phyloP scores from a whole-genome alignment of 2,329 filamentous ascomycete genomes.

The Sphaceloma murrayae region DNA sequence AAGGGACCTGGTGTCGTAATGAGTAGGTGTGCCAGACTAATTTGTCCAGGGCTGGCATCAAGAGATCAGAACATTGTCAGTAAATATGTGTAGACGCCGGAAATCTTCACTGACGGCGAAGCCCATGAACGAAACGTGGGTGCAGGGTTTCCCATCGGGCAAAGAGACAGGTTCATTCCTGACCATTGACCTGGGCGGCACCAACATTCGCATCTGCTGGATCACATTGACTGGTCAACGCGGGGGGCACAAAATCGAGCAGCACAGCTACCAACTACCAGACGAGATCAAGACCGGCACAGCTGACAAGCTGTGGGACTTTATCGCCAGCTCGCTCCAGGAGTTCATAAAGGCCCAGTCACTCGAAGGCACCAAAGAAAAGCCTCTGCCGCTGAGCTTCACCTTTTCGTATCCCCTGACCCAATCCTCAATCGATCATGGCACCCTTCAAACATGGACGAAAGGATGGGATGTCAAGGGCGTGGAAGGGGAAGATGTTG shows the following conservation, averaged over 20 bases:
- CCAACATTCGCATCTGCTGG: slow-evolving; percentile 90
- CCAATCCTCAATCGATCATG: slow-evolving; percentile 88
- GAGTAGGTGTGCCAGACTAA: slow-evolving; percentile 1
- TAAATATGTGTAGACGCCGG: slow-evolving; percentile 20
- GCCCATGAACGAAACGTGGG: slow-evolving; percentile 99
- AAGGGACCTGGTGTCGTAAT: slow-evolving; percentile 19
- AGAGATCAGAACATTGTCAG: slow-evolving; percentile 84
- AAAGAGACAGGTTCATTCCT: slow-evolving; percentile 80
- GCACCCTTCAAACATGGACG: slow-evolving; percentile 88
- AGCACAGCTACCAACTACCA: slow-evolving; percentile 93
- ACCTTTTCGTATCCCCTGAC: slow-evolving; percentile 95
- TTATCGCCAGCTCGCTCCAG: slow-evolving; percentile 85
- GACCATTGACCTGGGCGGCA: slow-evolving; percentile 92
- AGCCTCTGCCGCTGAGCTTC: slow-evolving; percentile 72
- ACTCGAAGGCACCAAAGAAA: slow-evolving; percentile 48
- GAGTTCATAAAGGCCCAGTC: slow-evolving; percentile 89
- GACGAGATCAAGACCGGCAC: slow-evolving; percentile 84
- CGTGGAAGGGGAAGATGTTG: slow-evolving; percentile 83
- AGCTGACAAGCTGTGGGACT: slow-evolving; percentile 84
- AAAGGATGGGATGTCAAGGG: slow-evolving; percentile 93
- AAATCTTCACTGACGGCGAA: slow-evolving; percentile 31
- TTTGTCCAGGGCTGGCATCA: slow-evolving; percentile 56
- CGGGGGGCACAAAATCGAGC: slow-evolving; percentile 90
- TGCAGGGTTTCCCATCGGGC: slow-evolving; percentile 81
- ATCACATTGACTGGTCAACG: slow-evolving; percentile 80